Base-by-base conservation (phyloP, 1,284 basidiomycete species). In the Marasmius fiardii region DNA sequence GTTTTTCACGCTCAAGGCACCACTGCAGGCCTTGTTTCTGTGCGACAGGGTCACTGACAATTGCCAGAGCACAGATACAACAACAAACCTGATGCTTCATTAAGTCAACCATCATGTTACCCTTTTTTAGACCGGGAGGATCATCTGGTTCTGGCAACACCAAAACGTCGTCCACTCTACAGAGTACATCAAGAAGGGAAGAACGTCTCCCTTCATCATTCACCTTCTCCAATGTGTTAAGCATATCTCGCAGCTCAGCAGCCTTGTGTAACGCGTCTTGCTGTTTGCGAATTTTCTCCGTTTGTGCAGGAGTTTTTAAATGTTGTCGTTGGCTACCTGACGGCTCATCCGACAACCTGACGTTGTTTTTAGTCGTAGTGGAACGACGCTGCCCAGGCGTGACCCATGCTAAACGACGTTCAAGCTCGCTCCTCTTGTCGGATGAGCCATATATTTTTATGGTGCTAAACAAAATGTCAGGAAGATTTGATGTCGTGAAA, bases 1-100 rank as follows among this genome's bases (percentile, higher is more conserved):
- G 92, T 64, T 90, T 82, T 68, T 94, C 92, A 20, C 77, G 82
- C 11, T 83, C 78, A 20, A 93, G 75, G 64, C 90, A 92, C 92
- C 92, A 94, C 64, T 86, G 79, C 43, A 90, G 68, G 0, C 81
- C 87, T 80, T 92, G 88, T 58, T 74, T 83, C 89, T 92, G 57
- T 18, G 48, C 11, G 39, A 3, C 10, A 44, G 45, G 43, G 41
- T 26, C 16, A 34, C 28, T 4, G 4, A 26, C 20, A 11, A 21
- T 20, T 21, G 34, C 26, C 14, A 20, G 21, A 5, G 39, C 18
- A 14, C 21, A 51, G 51, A 52, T 55, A 35, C 63, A 58, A 20
- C 39, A 59, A 57, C 69, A 39, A 54, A 86, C 89, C 76, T 94
- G 92, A 66, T 94, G 92, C 60, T 82, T 89, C 20, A 94, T 67